Percentiles rank a stretch among this genome's conserved stretches.
phyloP scores from a whole-genome alignment of 140 eudicot species.

The Cichorium intybus region DNA sequence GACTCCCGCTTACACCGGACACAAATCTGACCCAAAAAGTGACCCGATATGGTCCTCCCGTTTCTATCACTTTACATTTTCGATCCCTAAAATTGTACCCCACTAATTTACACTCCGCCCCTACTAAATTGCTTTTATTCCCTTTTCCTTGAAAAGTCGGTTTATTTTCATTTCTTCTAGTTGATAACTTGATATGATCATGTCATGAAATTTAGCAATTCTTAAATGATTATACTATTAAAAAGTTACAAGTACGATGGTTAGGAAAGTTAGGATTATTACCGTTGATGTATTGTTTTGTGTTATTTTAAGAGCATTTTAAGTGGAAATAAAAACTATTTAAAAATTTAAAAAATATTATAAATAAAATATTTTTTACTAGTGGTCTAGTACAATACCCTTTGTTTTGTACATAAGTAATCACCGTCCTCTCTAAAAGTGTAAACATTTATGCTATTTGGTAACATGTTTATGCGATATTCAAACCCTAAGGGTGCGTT shows the following conservation, averaged over 20 bases:
- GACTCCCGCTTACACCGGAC: conserved; percentile 28
- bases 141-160: not conserved
- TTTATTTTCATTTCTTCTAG: not conserved
- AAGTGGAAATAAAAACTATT: no score
- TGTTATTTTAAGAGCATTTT: no score
- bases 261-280: no score
- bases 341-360: no score
- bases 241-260: no score
- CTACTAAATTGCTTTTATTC: not conserved
- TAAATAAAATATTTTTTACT: no score
- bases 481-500: no score
- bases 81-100: conserved; percentile 4
- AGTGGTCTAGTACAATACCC: no score
- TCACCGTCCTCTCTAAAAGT: not conserved
- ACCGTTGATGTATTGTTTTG: no score
- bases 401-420: no score
- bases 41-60: conserved; percentile 16
- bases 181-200: not conserved
- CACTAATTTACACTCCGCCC: not conserved
- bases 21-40: conserved; percentile 19
- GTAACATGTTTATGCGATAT: not conserved
- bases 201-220: not conserved
- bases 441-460: no score
- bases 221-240: not conserved
- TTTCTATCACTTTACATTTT: conserved; percentile 19